phyloP scores from a whole-genome alignment of 345 rosid species.

The Leavenworthia alabamica region DNA sequence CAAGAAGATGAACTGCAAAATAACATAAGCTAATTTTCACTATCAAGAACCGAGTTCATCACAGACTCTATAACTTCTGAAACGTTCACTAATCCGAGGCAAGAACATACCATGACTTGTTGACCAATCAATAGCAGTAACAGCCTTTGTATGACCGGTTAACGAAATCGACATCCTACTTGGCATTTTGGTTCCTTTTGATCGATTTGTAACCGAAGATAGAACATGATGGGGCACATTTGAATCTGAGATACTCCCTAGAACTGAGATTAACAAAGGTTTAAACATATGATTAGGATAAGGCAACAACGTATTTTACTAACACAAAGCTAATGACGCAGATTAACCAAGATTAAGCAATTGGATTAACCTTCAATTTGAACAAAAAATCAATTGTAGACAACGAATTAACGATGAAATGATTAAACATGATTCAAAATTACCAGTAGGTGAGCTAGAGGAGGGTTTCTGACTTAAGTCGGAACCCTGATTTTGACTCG shows the following conservation, averaged over 20 bases:
- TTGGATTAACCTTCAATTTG: neutral
- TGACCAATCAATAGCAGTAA: conserved; percentile 69
- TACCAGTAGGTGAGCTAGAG: conserved; percentile 37
- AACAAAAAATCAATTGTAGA: neutral
- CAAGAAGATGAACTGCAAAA: conserved; percentile 86
- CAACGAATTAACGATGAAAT: neutral
- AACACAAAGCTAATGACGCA: neutral
- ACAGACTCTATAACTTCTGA: too few species aligned
- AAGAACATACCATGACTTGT: conserved; percentile 54
- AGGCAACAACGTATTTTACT: neutral
- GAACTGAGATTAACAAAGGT: conserved; percentile 36
- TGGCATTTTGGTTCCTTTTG: conserved; percentile 38
- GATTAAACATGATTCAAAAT: neutral
- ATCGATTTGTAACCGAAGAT: conserved; percentile 36
- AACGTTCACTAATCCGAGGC: too few species aligned
- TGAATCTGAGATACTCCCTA: conserved; percentile 53
- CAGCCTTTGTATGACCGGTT: conserved; percentile 56
- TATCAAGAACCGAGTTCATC: too few species aligned
- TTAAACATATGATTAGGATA: neutral
- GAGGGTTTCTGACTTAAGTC: conserved; percentile 11
- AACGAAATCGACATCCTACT: conserved; percentile 46
- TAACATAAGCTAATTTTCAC: neutral
- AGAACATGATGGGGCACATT: conserved; percentile 38
- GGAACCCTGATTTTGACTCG: conserved; percentile 1
- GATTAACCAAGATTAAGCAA: neutral